phyloP scores from a whole-genome alignment of 441 rosid species.

The Viola pubescens region DNA sequence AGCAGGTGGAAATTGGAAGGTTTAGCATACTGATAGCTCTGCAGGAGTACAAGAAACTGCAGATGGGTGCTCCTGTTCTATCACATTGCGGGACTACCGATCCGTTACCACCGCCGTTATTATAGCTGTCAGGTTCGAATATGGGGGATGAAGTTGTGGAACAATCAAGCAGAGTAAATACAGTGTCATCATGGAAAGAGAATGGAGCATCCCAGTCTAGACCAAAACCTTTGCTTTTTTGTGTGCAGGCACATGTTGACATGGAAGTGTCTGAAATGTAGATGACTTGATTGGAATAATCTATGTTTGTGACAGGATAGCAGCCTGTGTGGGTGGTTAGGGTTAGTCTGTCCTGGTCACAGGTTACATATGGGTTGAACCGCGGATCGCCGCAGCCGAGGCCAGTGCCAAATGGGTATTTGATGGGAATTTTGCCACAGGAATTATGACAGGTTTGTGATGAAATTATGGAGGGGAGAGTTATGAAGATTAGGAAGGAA shows the following conservation, averaged over 20 bases:
- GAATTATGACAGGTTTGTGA: conserved; percentile 63
- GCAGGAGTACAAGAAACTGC: conserved; percentile 72
- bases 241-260: conserved; percentile 83
- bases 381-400: conserved; percentile 78
- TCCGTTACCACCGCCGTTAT: conserved; percentile 16
- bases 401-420: conserved; percentile 76
- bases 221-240: conserved; percentile 74
- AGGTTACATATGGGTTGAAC: conserved; percentile 52
- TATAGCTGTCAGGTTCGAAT: conserved; percentile 17
- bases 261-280: conserved; percentile 70
- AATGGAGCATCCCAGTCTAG: conserved; percentile 89
- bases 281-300: conserved; percentile 49
- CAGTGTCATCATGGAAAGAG: conserved; percentile 60
- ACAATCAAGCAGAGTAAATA: conserved; percentile 79
- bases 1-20: conserved; percentile 73
- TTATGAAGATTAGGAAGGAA: conserved; percentile 20
- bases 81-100: conserved; percentile 51
- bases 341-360: conserved; percentile 46
- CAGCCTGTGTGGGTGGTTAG: conserved; percentile 72
- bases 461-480: conserved; percentile 30
- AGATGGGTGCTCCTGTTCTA: conserved; percentile 62
- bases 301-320: conserved; percentile 62
- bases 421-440: conserved; percentile 54
- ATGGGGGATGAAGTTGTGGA: conserved; percentile 44
- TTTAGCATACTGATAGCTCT: conserved; percentile 61